A percentile compares a stretch with the other conserved stretches of the same genome.
Conservation (phyloP, 108 stramenopile species). For the Pseudonitzschia multiseries region DNA sequence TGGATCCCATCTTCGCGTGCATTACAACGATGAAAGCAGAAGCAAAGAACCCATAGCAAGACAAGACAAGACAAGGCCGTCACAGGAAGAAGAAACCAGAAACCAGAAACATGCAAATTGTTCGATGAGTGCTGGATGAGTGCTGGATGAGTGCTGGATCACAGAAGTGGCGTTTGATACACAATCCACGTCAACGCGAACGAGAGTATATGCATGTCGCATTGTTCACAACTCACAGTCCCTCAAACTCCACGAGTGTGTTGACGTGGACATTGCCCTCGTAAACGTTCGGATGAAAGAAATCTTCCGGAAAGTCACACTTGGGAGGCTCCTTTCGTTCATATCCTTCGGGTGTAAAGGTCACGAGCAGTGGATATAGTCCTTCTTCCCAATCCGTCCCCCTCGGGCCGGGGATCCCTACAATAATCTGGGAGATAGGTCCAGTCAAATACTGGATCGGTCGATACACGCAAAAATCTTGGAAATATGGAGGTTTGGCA, state of each 20-base stretch:
- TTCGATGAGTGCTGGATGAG: no score
- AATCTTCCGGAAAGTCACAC: background rate
- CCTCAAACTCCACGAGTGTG: background rate
- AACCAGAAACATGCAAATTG: no score
- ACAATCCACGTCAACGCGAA: no score
- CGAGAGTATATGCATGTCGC: no score
- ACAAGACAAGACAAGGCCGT: no score
- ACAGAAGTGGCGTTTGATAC: no score
- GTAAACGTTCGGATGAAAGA: background rate
- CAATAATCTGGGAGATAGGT: background rate
- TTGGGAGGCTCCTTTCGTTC: background rate
- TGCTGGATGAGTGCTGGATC: no score
- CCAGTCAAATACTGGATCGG: constrained; percentile 1
- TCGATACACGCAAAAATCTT: background rate
- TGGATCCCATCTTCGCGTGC: constrained; percentile 1
- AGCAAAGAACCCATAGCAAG: no score
- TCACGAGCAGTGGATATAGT: background rate
- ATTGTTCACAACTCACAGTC: background rate
- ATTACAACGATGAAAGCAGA: background rate
- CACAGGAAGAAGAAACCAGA: no score
- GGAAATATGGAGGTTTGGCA: background rate
- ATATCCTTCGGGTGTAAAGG: background rate
- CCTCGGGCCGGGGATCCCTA: background rate
- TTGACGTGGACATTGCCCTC: background rate
- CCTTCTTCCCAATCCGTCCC: background rate